phyloP scores from a whole-genome alignment of 768 basidiomycete genomes.

The Hypholoma sublateritium region DNA sequence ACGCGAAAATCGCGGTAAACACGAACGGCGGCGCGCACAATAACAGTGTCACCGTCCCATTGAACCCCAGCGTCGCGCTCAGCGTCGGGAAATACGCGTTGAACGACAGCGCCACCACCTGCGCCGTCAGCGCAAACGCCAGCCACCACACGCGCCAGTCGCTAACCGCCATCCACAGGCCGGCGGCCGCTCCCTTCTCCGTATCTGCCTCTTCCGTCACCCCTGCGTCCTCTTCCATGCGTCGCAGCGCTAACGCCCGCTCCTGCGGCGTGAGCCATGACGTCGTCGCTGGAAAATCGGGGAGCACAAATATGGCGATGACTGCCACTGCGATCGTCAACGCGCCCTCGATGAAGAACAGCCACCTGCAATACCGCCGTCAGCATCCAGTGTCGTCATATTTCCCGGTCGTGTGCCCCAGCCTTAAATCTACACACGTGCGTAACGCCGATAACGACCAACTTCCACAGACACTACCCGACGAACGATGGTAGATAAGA shows the following conservation, averaged over 20 bases:
- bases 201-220: constrained; percentile 52
- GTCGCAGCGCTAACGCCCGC: constrained; percentile 54
- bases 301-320: constrained; percentile 64
- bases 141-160: constrained; percentile 88
- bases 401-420: constrained; percentile 7
- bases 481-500: constrained; percentile 1
- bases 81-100: constrained; percentile 87
- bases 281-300: constrained; percentile 71
- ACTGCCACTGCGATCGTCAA: constrained; percentile 54
- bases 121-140: constrained; percentile 57
- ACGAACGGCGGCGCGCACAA: constrained; percentile 80
- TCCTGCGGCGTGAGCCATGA: constrained; percentile 62
- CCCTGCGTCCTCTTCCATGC: constrained; percentile 70
- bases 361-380: constrained; percentile 47
- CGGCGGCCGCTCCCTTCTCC: constrained; percentile 36
- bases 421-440: constrained; percentile 3
- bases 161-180: constrained; percentile 59
- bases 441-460: not conserved
- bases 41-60: constrained; percentile 62
- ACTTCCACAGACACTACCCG: not conserved
- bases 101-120: constrained; percentile 67
- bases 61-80: constrained; percentile 71
- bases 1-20: constrained; percentile 60
- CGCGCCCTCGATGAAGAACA: constrained; percentile 75
- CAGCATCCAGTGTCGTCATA: not conserved